Base-by-base conservation (phyloP, 2,329 filamentous ascomycete species). In the Aspergillus neotritici region DNA sequence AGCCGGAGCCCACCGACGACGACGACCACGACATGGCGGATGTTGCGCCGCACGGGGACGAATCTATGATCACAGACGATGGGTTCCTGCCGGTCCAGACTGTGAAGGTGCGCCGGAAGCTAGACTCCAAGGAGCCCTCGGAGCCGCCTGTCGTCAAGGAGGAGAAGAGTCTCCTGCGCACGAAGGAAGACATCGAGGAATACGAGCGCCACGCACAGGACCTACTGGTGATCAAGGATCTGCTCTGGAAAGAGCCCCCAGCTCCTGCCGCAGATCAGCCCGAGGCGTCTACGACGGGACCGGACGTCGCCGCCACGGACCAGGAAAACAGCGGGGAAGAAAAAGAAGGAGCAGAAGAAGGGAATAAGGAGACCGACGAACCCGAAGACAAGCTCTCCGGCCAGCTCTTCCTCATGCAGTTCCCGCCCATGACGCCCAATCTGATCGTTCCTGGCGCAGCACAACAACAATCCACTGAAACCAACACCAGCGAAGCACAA, bases 371-470 rank as follows among this genome's bases (percentile, higher is more conserved):
- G 33, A 56, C 60, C 16, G 60, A 66, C 21, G 39, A 38, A 9
- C 50, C 44, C 37, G 55, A 67, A 53, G 72, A 67, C 40, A 67
- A 68, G 33, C 68, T 72, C 13, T 65, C 75, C 30, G 75, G 80
- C 41, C 73, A 76, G 44, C 70, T 80, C 41, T 83, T 83, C 58
- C 69, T 83, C 40, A 78, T 83, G 60, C 80, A 83, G 60, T 76
- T 83, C 54, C 80, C 80, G 10, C 79, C 80, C 0, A 70, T 80
- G 45, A 75, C 82, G 4, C 80, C 80, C 4, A 75, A 76, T 46
- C 71, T 83, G 16, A 53, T 68, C 30, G 56, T 71, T 8, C 64
- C 71, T 1, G 56, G 55, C 11, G 10, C 43, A 4, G 31, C 44
- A n/a, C 15, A n/a, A n/a, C n/a, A n/a, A n/a, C n/a, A n/a, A n/a